phyloP scores from a whole-genome alignment of 1,139 yeast species.

The Suhomyces taliae region DNA sequence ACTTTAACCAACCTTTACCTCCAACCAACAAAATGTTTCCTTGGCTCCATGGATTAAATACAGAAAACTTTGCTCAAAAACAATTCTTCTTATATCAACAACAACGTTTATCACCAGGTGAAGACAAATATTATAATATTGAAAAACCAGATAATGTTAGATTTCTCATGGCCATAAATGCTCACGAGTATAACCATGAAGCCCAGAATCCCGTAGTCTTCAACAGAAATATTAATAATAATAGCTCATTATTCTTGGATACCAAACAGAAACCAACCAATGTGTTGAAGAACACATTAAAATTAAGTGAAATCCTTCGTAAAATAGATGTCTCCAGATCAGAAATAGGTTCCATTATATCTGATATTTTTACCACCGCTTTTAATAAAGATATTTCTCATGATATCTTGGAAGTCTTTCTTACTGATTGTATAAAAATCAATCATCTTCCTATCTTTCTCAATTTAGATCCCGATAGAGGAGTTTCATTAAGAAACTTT shows the following conservation, averaged over 20 bases:
- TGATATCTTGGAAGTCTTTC: conserved; percentile 23
- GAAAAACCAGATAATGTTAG: conserved; percentile 25
- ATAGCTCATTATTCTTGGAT: conserved; percentile 3
- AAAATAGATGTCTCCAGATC: conserved; percentile 41
- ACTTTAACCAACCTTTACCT: conserved; percentile 60
- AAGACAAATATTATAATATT: conserved; percentile 9
- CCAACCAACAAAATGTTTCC: conserved; percentile 74
- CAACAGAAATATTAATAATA: conserved; percentile 3
- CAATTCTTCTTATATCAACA: conserved; percentile 39
- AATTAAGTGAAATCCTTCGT: conserved; percentile 57
- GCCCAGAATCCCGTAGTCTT: conserved; percentile 4
- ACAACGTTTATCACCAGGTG: conserved; percentile 13
- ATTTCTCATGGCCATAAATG: conserved; percentile 54
- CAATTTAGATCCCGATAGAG: conserved; percentile 62
- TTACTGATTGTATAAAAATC: conserved; percentile 44
- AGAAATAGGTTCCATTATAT: conserved; percentile 31
- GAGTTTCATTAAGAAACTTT: conserved; percentile 72
- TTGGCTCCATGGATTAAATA: conserved; percentile 80
- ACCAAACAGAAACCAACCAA: conserved; percentile 1
- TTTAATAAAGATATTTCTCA: conserved; percentile 12
- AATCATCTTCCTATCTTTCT: conserved; percentile 54
- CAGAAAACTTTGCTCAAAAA: conserved; percentile 51
- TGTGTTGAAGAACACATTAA: conserved; percentile 61
- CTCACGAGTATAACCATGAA: conserved; percentile 24
- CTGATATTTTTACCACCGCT: conserved; percentile 19